Percentiles rank a stretch among this genome's conserved stretches.
Conservation (phyloP, 2,329 filamentous ascomycete genomes). For the Lasiodiplodia sp. region DNA sequence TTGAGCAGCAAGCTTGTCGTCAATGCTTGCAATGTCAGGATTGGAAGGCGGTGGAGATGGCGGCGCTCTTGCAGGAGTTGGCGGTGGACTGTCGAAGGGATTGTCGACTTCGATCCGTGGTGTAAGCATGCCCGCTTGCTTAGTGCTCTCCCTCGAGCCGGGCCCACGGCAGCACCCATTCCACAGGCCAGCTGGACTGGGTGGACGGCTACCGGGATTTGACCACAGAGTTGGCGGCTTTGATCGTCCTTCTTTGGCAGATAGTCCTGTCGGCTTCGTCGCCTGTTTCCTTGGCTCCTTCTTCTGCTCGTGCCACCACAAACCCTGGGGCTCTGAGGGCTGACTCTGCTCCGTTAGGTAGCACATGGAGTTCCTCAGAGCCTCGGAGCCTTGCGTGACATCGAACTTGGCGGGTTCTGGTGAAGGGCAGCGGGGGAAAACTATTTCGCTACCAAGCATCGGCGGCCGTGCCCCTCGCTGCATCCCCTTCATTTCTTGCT, state of each 20-base stretch:
- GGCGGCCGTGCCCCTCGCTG: conserved; percentile 73
- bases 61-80: conserved; percentile 44
- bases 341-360: conserved; percentile 59
- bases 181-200: conserved; percentile 75
- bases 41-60: conserved; percentile 48
- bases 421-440: conserved; percentile 81
- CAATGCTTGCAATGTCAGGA: conserved; percentile 50
- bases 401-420: conserved; percentile 87
- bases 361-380: conserved; percentile 58
- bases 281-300: conserved; percentile 21
- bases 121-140: conserved; percentile 60
- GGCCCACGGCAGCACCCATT: conserved; percentile 69
- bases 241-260: conserved; percentile 1
- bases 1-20: conserved; percentile 52
- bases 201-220: conserved; percentile 53
- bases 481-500: conserved; percentile 60
- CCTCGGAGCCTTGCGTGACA: conserved; percentile 68
- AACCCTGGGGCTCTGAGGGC: conserved; percentile 55
- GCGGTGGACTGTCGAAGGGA: conserved; percentile 51
- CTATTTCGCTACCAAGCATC: conserved; percentile 84
- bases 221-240: conserved; percentile 44
- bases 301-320: conserved; percentile 65
- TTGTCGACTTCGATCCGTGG: conserved; percentile 51
- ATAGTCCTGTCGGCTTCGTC: conserved; percentile 30
- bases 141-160: conserved; percentile 48